Evolutionary conservation across 2,329 filamentous ascomycete species (phyloP), one percentile per base, ranked within the genome.

Genomic region (Aciculosporium take): DNA sequence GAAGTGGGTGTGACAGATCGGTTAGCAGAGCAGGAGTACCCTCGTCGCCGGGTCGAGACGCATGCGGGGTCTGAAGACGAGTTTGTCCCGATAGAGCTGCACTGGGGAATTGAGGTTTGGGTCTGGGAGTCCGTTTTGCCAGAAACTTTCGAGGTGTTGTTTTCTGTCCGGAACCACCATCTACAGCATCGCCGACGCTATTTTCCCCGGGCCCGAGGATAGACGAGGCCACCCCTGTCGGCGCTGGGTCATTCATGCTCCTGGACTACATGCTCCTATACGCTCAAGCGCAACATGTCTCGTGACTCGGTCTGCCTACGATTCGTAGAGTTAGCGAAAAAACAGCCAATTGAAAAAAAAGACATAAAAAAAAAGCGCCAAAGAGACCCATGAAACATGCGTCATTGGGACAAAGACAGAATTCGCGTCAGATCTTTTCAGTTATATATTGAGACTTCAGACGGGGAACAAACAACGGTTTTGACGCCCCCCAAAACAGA

Each of bases 361-460:
- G n/a, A n/a, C n/a, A n/a, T n/a, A n/a, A n/a, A n/a, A n/a, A 24
- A 20, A 24, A 24, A 28, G 7, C 17, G 12, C 4, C 21, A 13
- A 17, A 15, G 9, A n/a, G 13, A n/a, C 9, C 6, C 29, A 36
- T 37, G 18, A 17, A 35, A 18, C 13, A 15, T 10, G 15, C 24
- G 23, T 15, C 32, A 39, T 40, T 37, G 29, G 25, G 33, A 7
- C 24, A 45, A 33, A 34, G 35, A 33, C 7, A 41, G 13, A 33
- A 44, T 48, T 45, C 47, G 51, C 49, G 69, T 84, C 79, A 83
- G 79, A 72, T 83, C 78, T 84, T 83, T 82, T 81, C 76, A 82
- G 76, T 81, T 74, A 70, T 56, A 59, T 52, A 53, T 53, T 60
- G 42, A 54, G 58, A 65, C 71, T 58, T 74, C 67, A 74, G 58